Percentiles rank a stretch among this genome's conserved stretches.
phyloP scores from a whole-genome alignment of 164 flowering plant species.

The Chloranthus sessilifolius region DNA sequence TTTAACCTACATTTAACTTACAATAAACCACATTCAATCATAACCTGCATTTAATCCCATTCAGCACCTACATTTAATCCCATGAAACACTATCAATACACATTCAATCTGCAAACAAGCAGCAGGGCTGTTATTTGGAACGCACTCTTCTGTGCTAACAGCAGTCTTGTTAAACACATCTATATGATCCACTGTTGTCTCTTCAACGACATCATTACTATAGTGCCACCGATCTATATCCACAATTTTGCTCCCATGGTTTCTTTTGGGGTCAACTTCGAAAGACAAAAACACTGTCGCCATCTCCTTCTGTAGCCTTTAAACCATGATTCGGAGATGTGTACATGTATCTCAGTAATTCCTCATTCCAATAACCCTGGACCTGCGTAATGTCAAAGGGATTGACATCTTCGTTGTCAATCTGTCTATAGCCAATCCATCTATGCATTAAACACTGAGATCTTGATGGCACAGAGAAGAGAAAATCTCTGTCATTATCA shows the following conservation, averaged over 20 bases:
- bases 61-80: too few species aligned
- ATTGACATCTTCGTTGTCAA: conserved; percentile 57
- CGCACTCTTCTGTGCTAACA: too few species aligned
- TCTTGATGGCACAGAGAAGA: conserved; percentile 92
- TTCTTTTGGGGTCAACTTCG: conserved; percentile 38
- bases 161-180: too few species aligned
- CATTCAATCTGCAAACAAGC: too few species aligned
- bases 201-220: conserved; percentile 4
- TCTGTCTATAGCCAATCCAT: conserved; percentile 50
- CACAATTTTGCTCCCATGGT: conserved; percentile 23
- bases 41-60: too few species aligned
- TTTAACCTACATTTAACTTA: too few species aligned
- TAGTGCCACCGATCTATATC: conserved; percentile 8
- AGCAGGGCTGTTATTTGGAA: too few species aligned
- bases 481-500: conserved; percentile 86
- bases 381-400: conserved; percentile 67
- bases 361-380: conserved; percentile 80
- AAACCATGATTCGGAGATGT: conserved; percentile 9
- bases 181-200: conserved; percentile 6
- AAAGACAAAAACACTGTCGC: too few species aligned
- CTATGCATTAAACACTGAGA: conserved; percentile 93
- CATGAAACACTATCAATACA: too few species aligned
- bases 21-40: too few species aligned
- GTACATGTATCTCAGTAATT: conserved; percentile 38
- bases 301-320: conserved; percentile 13